Percentiles rank a stretch among this genome's conserved stretches.
Evolutionary conservation across 495 filamentous ascomycete species (phyloP).

Genomic region (Sporormia fimetaria): DNA sequence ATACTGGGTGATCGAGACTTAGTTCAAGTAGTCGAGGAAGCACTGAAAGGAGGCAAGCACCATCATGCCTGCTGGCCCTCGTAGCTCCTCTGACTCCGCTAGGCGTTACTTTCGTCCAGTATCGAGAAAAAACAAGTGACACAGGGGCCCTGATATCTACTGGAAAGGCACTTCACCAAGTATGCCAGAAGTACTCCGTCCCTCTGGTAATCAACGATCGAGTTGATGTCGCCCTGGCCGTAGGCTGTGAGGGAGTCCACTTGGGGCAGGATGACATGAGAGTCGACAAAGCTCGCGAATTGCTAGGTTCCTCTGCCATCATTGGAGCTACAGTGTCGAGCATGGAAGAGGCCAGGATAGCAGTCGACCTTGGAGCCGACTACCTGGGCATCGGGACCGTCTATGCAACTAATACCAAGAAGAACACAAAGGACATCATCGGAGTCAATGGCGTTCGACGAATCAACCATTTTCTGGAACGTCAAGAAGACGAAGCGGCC

Average conservation of each 20-base stretch:
- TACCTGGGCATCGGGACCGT: slow-evolving; percentile 78
- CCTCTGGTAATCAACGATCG: slow-evolving; percentile 92
- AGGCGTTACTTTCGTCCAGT: slow-evolving; percentile 80
- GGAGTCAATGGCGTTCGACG: slow-evolving; percentile 64
- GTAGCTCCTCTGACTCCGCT: slow-evolving; percentile 14
- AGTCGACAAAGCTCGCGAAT: slow-evolving; percentile 50
- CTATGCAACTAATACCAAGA: slow-evolving; percentile 49
- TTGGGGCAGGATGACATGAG: slow-evolving; percentile 90
- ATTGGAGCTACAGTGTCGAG: slow-evolving; percentile 63
- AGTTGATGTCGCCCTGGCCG: slow-evolving; percentile 80
- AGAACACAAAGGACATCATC: slow-evolving; percentile 71
- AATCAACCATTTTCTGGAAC: slow-evolving; percentile 51
- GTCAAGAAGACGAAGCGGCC: slow-evolving; percentile 9
- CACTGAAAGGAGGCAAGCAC: slow-evolving; percentile 55
- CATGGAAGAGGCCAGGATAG: slow-evolving; percentile 53
- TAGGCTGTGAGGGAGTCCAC: slow-evolving; percentile 82
- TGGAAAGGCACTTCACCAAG: slow-evolving; percentile 54
- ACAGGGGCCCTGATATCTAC: slow-evolving; percentile 61
- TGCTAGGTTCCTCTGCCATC: slow-evolving; percentile 61
- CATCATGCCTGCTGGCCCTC: slow-evolving; percentile 5
- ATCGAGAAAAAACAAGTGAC: slow-evolving; percentile 76
- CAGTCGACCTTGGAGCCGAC: slow-evolving; percentile 61
- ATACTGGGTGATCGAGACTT: slow-evolving; percentile 65
- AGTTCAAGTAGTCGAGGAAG: slow-evolving; percentile 60
- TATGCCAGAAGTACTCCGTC: slow-evolving; percentile 56